A percentile compares a stretch with the other conserved stretches of the same genome.
Conservation (phyloP, 768 basidiomycete genomes). For the Pleurotus ostreatus region DNA sequence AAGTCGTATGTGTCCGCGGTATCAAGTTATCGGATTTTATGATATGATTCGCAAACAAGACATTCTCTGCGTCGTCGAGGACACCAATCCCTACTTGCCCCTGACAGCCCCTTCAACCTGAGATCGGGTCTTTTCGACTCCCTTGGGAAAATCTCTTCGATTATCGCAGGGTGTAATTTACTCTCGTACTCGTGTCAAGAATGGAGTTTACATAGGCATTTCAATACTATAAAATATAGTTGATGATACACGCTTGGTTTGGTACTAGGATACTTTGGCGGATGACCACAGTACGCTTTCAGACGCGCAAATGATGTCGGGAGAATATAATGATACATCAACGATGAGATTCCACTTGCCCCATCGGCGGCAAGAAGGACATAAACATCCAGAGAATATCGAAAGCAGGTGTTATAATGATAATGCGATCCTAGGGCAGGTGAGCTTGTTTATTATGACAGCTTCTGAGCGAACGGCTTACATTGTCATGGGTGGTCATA, state of each 20-base stretch:
- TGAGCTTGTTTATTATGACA: not conserved
- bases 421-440: not conserved
- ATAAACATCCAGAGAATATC: not conserved
- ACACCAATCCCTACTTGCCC: too few relatives aligned
- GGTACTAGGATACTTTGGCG: not conserved
- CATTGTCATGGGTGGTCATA: not conserved
- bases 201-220: too few relatives aligned
- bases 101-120: too few relatives aligned
- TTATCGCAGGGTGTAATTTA: too few relatives aligned
- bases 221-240: not conserved
- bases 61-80: too few relatives aligned
- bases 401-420: not conserved
- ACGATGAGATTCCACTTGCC: not conserved
- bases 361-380: not conserved
- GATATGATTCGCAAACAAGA: too few relatives aligned
- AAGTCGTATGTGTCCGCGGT: too few relatives aligned
- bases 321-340: conserved; percentile 3
- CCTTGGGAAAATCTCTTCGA: too few relatives aligned
- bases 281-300: not conserved
- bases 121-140: too few relatives aligned
- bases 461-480: not conserved
- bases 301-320: not conserved
- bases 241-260: not conserved
- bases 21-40: too few relatives aligned
- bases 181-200: not conserved